Evolutionary conservation across 2,329 filamentous ascomycete genomes (phyloP).

Genomic region (Colletotrichum liaoningense): DNA sequence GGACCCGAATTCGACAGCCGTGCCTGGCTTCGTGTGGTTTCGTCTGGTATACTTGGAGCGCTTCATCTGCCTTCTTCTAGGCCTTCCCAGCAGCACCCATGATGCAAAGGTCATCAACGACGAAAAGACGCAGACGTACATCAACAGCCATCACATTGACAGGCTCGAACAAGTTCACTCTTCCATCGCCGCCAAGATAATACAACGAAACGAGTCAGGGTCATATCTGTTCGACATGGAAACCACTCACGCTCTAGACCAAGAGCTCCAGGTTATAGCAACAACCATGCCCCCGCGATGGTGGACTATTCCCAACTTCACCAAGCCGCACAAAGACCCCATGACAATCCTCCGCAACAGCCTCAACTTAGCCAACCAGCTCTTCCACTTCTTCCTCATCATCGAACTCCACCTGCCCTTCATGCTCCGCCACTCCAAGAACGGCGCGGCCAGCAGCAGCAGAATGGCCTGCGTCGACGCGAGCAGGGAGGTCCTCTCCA

Average conservation of each 20-base stretch:
- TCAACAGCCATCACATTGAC: slow-evolving; percentile 41
- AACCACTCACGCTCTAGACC: slow-evolving; percentile 47
- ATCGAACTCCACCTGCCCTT: slow-evolving; percentile 53
- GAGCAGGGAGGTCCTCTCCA: slow-evolving; percentile 50
- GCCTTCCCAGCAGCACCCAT: slow-evolving; percentile 47
- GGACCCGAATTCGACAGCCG: slow-evolving; percentile 15
- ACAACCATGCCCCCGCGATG: slow-evolving; percentile 46
- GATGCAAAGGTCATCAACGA: slow-evolving; percentile 33
- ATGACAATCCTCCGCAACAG: slow-evolving; percentile 41
- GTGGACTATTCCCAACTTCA: slow-evolving; percentile 47
- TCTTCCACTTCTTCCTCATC: slow-evolving; percentile 51
- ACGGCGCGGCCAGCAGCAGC: slow-evolving; percentile 43
- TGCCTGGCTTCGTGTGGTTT: slow-evolving; percentile 47
- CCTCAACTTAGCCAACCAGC: slow-evolving; percentile 45
- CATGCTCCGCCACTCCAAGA: slow-evolving; percentile 43
- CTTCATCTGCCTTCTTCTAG: slow-evolving; percentile 51
- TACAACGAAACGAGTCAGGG: slow-evolving; percentile 49
- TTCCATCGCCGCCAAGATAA: slow-evolving; percentile 48
- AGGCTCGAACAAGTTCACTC: slow-evolving; percentile 46
- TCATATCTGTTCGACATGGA: slow-evolving; percentile 36
- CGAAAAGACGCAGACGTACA: not conserved
- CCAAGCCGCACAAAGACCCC: slow-evolving; percentile 27
- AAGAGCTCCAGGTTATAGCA: slow-evolving; percentile 45
- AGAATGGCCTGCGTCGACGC: slow-evolving; percentile 50
- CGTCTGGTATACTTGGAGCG: slow-evolving; percentile 51